These are phyloP conservation scores for Phytopythium chamaehyphon DNA, from an alignment of 352 stramenopile genomes.

Conservation along the genomic window DNA sequence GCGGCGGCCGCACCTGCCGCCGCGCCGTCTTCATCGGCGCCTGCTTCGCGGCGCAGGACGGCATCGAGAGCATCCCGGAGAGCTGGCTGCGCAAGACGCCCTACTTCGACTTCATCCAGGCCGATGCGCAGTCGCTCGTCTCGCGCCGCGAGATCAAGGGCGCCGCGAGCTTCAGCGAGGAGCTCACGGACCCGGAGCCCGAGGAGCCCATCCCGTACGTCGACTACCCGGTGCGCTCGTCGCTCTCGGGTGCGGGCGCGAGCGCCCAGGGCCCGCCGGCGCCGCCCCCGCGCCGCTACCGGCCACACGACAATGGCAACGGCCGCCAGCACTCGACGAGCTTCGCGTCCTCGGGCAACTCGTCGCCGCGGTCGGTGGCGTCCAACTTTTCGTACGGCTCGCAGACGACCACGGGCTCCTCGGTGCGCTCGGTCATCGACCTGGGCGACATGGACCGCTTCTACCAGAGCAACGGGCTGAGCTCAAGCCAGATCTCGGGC, in stretches of 20 bases:
- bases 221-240: slow-evolving; percentile 48
- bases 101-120: slow-evolving; percentile 80
- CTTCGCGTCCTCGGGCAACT: slow-evolving; percentile 56
- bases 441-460: slow-evolving; percentile 81
- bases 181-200: slow-evolving; percentile 25
- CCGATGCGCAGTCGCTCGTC: slow-evolving; percentile 63
- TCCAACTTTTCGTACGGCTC: slow-evolving; percentile 80
- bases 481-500: slow-evolving; percentile 7
- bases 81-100: slow-evolving; percentile 78
- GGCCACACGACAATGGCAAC: slow-evolving; percentile 14
- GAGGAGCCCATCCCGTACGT: slow-evolving; percentile 43
- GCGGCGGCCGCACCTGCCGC: slow-evolving; percentile 67
- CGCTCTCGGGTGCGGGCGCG: too few species aligned
- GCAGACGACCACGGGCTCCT: slow-evolving; percentile 63
- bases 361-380: slow-evolving; percentile 58
- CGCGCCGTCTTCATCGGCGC: slow-evolving; percentile 80
- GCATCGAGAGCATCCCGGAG: slow-evolving; percentile 57
- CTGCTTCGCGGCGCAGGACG: slow-evolving; percentile 75
- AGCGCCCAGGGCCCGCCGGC: slow-evolving; percentile 13
- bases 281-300: slow-evolving; percentile 13
- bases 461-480: slow-evolving; percentile 33
- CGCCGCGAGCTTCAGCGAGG: slow-evolving; percentile 37
- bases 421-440: slow-evolving; percentile 61
- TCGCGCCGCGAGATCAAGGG: slow-evolving; percentile 59
- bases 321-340: slow-evolving; percentile 51